phyloP scores from a whole-genome alignment of 345 rosid genomes.

The Euphorbia peplus region DNA sequence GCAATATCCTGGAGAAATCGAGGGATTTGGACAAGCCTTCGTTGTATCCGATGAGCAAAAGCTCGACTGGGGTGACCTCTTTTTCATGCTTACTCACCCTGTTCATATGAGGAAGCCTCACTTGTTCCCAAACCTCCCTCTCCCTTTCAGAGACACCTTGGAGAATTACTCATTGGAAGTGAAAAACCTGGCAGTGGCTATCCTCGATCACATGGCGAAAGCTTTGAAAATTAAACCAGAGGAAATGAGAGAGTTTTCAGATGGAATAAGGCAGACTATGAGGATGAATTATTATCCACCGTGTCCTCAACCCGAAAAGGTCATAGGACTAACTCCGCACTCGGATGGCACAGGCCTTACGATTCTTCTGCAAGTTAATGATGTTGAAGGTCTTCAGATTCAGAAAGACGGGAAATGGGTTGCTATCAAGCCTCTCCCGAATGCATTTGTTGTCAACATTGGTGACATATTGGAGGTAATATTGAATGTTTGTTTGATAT shows the following conservation, averaged over 20 bases:
- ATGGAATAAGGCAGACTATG: slow-evolving; percentile 15
- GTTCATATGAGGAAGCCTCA: neutral
- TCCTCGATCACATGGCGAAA: slow-evolving; percentile 22
- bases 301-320: slow-evolving; percentile 32
- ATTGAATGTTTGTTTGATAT: too few species aligned
- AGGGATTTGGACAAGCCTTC: neutral
- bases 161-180: slow-evolving; percentile 23
- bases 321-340: slow-evolving; percentile 34
- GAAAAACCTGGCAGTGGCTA: slow-evolving; percentile 9
- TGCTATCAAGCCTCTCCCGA: slow-evolving; percentile 20
- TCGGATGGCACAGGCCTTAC: slow-evolving; percentile 28
- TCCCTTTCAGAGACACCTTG: slow-evolving; percentile 18
- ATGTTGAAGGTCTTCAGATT: slow-evolving; percentile 28
- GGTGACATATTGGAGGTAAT: slow-evolving; percentile 24
- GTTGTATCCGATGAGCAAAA: neutral
- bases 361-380: slow-evolving; percentile 28
- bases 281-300: slow-evolving; percentile 39
- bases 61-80: neutral
- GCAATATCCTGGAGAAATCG: neutral
- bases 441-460: slow-evolving; percentile 26
- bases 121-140: neutral
- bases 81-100: neutral
- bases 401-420: slow-evolving; percentile 25
- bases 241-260: slow-evolving; percentile 25
- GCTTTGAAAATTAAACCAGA: slow-evolving; percentile 17